phyloP scores from a whole-genome alignment of 2,329 filamentous ascomycete species.

The Pseudocercospora musae region DNA sequence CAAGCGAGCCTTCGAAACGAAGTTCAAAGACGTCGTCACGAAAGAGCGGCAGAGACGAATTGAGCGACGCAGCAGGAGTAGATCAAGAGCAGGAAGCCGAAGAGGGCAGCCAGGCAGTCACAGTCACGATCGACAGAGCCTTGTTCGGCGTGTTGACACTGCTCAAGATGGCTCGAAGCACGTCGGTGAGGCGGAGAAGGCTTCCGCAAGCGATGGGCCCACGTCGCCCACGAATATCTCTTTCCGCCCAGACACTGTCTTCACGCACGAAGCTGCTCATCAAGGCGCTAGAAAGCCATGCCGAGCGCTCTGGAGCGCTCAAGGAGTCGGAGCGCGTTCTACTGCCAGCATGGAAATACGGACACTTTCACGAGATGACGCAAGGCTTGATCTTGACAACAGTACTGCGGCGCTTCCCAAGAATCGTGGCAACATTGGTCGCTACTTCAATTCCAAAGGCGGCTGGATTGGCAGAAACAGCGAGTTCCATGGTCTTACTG shows the following conservation, averaged over 20 bases:
- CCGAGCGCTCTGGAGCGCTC: constrained; percentile 20
- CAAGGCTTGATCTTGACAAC: background rate
- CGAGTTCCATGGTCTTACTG: constrained; percentile 53
- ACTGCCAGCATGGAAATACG: constrained; percentile 26
- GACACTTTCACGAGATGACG: background rate
- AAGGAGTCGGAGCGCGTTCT: constrained; percentile 37
- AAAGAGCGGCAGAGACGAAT: constrained; percentile 35
- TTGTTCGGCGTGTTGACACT: background rate
- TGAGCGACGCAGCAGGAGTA: constrained; percentile 26
- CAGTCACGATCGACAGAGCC: background rate
- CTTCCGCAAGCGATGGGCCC: background rate
- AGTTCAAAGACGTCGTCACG: constrained; percentile 55
- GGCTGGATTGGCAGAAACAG: constrained; percentile 46
- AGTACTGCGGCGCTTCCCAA: background rate
- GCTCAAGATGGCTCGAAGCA: background rate
- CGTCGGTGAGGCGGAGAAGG: background rate
- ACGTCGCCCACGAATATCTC: background rate
- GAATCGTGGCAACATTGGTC: constrained; percentile 7
- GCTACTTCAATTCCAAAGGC: constrained; percentile 19
- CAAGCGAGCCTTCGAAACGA: constrained; percentile 59
- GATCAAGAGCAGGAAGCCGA: constrained; percentile 29
- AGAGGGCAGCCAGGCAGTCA: background rate
- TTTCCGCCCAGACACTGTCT: background rate
- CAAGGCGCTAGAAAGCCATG: background rate
- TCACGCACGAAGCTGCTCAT: background rate